phyloP scores from a whole-genome alignment of 768 basidiomycete species.

The Termitomyces sp. region DNA sequence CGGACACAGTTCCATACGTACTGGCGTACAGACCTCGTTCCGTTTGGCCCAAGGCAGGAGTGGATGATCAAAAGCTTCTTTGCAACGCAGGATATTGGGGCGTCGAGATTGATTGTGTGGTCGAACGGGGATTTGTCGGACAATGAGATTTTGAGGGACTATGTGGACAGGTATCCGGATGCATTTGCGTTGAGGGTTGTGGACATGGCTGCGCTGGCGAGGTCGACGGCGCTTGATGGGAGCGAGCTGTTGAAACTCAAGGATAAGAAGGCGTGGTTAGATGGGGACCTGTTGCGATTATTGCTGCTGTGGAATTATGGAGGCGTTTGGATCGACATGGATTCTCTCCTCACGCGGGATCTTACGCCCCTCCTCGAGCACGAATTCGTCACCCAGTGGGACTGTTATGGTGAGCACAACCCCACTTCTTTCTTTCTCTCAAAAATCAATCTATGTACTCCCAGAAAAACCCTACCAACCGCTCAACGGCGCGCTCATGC shows the following conservation, averaged over 20 bases:
- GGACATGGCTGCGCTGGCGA: conserved; percentile 63
- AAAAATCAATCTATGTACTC: not conserved
- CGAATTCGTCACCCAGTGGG: conserved; percentile 99
- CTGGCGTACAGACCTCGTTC: conserved; percentile 87
- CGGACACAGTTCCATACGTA: conserved; percentile 85
- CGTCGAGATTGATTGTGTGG: conserved; percentile 80
- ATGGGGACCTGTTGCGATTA: conserved; percentile 89
- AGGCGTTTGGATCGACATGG: conserved; percentile 98
- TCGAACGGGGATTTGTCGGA: conserved; percentile 75
- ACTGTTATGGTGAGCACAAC: conserved; percentile 80
- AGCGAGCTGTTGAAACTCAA: conserved; percentile 53
- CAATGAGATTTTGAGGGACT: conserved; percentile 56
- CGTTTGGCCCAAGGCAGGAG: conserved; percentile 81
- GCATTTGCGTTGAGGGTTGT: conserved; percentile 70
- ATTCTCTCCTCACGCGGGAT: conserved; percentile 87
- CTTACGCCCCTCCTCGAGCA: conserved; percentile 84
- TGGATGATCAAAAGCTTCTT: conserved; percentile 93
- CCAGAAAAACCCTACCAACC: conserved; percentile 49
- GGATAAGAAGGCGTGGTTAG: conserved; percentile 89
- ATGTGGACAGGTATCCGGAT: conserved; percentile 61
- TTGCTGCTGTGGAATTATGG: conserved; percentile 88
- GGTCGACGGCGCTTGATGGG: conserved; percentile 74
- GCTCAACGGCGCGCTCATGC: conserved; percentile 93
- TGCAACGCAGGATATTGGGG: conserved; percentile 75
- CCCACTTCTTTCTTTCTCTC: not conserved